Evolutionary conservation across 768 basidiomycete species (phyloP), one percentile per base, ranked within the genome.

Genomic region (Pleurotus tuoliensis): DNA sequence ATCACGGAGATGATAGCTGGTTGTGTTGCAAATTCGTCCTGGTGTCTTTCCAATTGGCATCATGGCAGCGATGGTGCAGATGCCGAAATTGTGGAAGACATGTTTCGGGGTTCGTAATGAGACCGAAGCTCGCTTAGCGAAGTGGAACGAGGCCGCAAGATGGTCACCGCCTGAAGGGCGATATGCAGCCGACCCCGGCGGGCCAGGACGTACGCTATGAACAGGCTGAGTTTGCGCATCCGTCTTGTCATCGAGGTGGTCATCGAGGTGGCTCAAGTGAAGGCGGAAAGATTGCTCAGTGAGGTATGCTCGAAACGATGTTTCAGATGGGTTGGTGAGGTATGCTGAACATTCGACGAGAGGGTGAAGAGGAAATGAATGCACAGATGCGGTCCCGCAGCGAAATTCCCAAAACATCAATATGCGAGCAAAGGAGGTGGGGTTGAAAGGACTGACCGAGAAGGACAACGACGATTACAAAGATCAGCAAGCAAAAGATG

Each of bases 221-320:
- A 20, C 9, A 4, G 20, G 34, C 30, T 58, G 47, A 30, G 67
- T 59, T 50, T 62, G 63, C 57, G 71, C 63, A 54, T 67, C 67
- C 56, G 82, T 76, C 56, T 80, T 72, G 56, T 87, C 86, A 53
- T 85, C 81, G 56, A 73, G 67, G 47, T 73, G 75, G 64, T 87
- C 87, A 63, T 94, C 88, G 64, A 97, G 82, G 55, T 87, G 87
- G 58, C 85, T 91, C 58, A 98, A 82, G 70, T 98, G 94, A 55
- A 92, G 90, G 52, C 95, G 91, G 70, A 99, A 98, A 22, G 94
- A 95, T 66, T 92, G 91, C 67, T 97, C 94, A n/a, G 95, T 98
- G 62, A 98, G 86, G 74, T 92, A 95, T 16, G 93, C 80, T 52
- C 95, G 86, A 73, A 99, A 98, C 5, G 94, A 94, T 47, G 86